A percentile compares a stretch with the other conserved stretches of the same genome.
phyloP scores from a whole-genome alignment of 164 flowering plant genomes.

The Kingdonia uniflora region DNA sequence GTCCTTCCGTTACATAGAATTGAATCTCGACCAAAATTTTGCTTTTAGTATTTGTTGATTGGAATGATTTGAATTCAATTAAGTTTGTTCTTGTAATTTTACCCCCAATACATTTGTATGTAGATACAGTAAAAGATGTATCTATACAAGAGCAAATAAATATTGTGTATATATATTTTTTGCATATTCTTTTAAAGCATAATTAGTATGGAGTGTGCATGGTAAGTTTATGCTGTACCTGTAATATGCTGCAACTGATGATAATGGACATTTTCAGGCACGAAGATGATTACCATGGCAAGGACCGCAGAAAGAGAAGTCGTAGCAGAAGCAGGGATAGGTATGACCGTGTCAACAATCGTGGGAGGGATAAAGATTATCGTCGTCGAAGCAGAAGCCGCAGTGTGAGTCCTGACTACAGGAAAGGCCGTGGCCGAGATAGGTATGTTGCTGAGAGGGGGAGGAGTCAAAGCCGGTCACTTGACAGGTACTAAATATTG shows the following conservation, averaged over 20 bases:
- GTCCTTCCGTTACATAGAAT: too few relatives aligned
- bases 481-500: conserved; percentile 34
- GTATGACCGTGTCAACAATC: conserved; percentile 55
- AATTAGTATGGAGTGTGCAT: too few relatives aligned
- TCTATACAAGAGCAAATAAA: too few relatives aligned
- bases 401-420: conserved; percentile 61
- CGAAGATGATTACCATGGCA: conserved; percentile 31
- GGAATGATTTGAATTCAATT: too few relatives aligned
- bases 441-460: conserved; percentile 48
- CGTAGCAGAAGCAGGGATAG: conserved; percentile 79
- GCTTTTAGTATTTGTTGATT: too few relatives aligned
- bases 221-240: background rate
- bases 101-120: too few relatives aligned
- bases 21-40: too few relatives aligned
- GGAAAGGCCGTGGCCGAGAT: conserved; percentile 47
- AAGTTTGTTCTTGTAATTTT: too few relatives aligned
- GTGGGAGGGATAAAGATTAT: conserved; percentile 54
- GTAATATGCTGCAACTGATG: conserved; percentile 1
- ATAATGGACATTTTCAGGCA: conserved; percentile 16
- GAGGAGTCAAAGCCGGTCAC: conserved; percentile 48
- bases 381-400: conserved; percentile 70
- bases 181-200: too few relatives aligned
- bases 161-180: too few relatives aligned
- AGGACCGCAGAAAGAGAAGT: conserved; percentile 45
- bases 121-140: too few relatives aligned